Evolutionary conservation across 2,329 filamentous ascomycete species (phyloP), one percentile per base, ranked within the genome.

Genomic region (Rhinocladiella mackenziei): DNA sequence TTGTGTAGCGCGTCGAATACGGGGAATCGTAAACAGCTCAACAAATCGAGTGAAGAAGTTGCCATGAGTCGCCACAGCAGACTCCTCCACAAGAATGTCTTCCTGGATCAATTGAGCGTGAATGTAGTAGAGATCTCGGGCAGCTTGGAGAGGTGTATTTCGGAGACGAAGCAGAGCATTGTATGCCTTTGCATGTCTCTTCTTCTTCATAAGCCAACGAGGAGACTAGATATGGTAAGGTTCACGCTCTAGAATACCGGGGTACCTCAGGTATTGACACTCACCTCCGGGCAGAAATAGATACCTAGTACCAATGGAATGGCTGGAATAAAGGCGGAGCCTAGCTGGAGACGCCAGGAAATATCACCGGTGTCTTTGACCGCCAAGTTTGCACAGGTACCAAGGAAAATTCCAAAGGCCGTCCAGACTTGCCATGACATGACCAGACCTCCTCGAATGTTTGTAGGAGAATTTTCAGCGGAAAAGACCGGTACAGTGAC

Each of bases 11-110:
- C 70, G 68, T 28, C 70, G 66, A 43, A 72, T 63, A 13, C 70
- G 67, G 4, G 70, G 70, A 39, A 73, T 68, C 9, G 70, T 72
- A 50, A 73, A 73, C 0, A 78, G 61, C 47, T 73, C 65, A 31
- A 69, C 39, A 53, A 86, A 80, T 11, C 83, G 77, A 15, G 69
- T 75, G 37, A 79, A 23, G 57, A 84, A 83, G 62, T 74, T 81
- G 56, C 67, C 75, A 4, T 72, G 45, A 11, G 63, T 66, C 11
- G 63, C 55, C 44, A 68, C 60, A 11, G 30, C 52, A 11, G 50
- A 51, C 37, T 53, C 48, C 30, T 46, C 48, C 8, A 56, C 45
- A 2, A 55, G 43, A 11, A 55, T 49, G 23, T 61, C 60, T 34
- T 65, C 64, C 19, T 60, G 56, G n/a, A 60, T 49, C 23, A 68